These are phyloP conservation scores for Fusarium sp. DNA, from an alignment of 2,329 filamentous ascomycete species.

Conservation along the genomic window DNA sequence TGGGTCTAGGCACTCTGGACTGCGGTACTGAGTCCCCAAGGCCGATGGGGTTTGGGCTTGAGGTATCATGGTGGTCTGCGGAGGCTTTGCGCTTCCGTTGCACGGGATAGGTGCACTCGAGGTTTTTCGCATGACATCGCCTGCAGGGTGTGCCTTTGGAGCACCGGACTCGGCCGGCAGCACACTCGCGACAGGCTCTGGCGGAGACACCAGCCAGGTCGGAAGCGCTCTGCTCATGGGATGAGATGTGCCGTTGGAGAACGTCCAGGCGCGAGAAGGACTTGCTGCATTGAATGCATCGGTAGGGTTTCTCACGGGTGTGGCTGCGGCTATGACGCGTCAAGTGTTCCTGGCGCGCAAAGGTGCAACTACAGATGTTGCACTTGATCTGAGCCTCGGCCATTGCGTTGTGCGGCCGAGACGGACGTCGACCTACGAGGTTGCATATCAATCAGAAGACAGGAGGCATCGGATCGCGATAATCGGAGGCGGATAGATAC, in stretches of 20 bases:
- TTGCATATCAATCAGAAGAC: background rate
- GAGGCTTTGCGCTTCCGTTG: background rate
- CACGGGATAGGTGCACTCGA: conserved; percentile 12
- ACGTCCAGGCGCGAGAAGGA: conserved; percentile 31
- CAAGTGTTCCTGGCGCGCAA: conserved; percentile 29
- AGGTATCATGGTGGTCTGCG: background rate
- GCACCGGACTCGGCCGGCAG: conserved; percentile 26
- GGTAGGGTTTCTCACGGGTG: conserved; percentile 31
- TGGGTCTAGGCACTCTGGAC: background rate
- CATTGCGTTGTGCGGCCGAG: background rate
- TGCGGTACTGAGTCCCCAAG: background rate
- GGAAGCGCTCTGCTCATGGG: conserved; percentile 1
- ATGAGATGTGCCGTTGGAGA: conserved; percentile 21
- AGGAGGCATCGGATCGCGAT: background rate
- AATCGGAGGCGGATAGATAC: background rate
- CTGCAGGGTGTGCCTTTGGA: conserved; percentile 26
- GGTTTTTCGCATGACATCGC: conserved; percentile 13
- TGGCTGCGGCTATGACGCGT: conserved; percentile 28
- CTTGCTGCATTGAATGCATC: conserved; percentile 22
- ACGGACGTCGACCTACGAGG: background rate
- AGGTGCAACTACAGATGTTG: conserved; percentile 15
- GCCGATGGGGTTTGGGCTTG: background rate
- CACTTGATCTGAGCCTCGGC: background rate
- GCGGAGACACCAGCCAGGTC: background rate
- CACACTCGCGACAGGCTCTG: conserved; percentile 31